A percentile compares a stretch with the other conserved stretches of the same genome.
Evolutionary conservation across 768 basidiomycete genomes (phyloP).

Genomic region (Tephrocybe sp.): DNA sequence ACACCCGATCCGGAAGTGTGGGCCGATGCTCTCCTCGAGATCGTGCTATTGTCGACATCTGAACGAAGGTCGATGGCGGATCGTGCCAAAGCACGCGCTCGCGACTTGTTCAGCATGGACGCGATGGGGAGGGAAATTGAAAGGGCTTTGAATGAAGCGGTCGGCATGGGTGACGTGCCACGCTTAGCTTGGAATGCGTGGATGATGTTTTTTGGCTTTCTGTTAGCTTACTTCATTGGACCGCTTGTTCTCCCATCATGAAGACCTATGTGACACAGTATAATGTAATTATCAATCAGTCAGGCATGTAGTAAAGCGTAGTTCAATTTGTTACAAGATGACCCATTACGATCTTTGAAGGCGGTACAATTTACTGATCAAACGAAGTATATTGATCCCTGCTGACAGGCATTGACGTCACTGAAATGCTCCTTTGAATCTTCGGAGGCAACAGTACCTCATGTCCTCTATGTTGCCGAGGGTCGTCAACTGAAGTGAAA

Average conservation of each 20-base stretch:
- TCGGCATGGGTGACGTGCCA: constrained; percentile 44
- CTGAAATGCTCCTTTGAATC: neutral
- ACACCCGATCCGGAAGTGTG: constrained; percentile 62
- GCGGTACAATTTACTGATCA: too few relatives aligned
- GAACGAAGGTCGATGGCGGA: constrained; percentile 50
- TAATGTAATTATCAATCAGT: too few relatives aligned
- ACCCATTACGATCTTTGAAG: too few relatives aligned
- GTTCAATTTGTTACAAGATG: too few relatives aligned
- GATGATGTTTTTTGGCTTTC: constrained; percentile 30
- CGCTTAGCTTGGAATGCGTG: constrained; percentile 16
- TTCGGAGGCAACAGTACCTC: constrained; percentile 32
- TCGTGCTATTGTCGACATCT: constrained; percentile 43
- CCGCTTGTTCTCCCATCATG: constrained; percentile 17
- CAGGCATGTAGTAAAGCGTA: too few relatives aligned
- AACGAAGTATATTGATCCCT: too few relatives aligned
- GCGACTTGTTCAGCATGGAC: constrained; percentile 70
- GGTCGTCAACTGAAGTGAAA: constrained; percentile 48
- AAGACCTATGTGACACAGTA: neutral
- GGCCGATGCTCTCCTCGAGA: constrained; percentile 65
- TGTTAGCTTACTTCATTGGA: constrained; percentile 29
- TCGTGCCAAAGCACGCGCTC: constrained; percentile 62
- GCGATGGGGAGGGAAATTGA: constrained; percentile 69
- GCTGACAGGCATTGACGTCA: too few relatives aligned
- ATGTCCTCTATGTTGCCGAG: constrained; percentile 31
- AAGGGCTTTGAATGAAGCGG: constrained; percentile 51